These are phyloP conservation scores for Lasiosphaeris hirsuta DNA, from an alignment of 495 filamentous ascomycete genomes.

Conservation along the genomic window DNA sequence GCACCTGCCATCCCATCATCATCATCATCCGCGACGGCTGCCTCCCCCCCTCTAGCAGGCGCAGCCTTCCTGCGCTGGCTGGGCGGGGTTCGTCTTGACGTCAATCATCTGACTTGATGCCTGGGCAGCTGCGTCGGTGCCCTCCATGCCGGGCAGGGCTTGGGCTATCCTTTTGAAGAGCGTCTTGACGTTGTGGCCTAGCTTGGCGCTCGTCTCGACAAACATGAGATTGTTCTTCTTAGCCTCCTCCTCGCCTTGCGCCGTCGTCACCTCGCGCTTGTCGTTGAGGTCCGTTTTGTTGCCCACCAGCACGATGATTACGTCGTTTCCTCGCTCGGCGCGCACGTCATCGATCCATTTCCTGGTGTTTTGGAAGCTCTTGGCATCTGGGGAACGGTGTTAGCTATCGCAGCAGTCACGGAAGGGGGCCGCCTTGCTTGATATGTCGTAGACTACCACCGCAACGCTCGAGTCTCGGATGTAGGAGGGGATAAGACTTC, in stretches of 20 bases:
- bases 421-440: conserved; percentile 50
- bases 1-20: background rate
- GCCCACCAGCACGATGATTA: conserved; percentile 96
- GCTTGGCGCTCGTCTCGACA: conserved; percentile 97
- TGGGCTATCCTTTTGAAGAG: conserved; percentile 97
- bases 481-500: conserved; percentile 94
- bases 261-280: conserved; percentile 91
- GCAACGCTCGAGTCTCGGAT: conserved; percentile 96
- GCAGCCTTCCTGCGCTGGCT: conserved; percentile 73
- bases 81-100: conserved; percentile 79
- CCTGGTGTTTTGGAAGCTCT: conserved; percentile 93
- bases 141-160: conserved; percentile 96
- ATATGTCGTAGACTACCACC: conserved; percentile 98
- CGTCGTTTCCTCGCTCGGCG: conserved; percentile 93
- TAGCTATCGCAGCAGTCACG: background rate
- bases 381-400: conserved; percentile 55
- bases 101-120: conserved; percentile 82
- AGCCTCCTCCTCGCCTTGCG: conserved; percentile 97
- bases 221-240: conserved; percentile 97
- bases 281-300: conserved; percentile 99
- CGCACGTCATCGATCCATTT: conserved; percentile 99
- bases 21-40: background rate
- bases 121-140: conserved; percentile 61
- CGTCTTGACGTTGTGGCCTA: conserved; percentile 96
- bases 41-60: conserved; percentile 55